Conservation (phyloP, 1,284 basidiomycete genomes). For the Naganishia sp. region DNA sequence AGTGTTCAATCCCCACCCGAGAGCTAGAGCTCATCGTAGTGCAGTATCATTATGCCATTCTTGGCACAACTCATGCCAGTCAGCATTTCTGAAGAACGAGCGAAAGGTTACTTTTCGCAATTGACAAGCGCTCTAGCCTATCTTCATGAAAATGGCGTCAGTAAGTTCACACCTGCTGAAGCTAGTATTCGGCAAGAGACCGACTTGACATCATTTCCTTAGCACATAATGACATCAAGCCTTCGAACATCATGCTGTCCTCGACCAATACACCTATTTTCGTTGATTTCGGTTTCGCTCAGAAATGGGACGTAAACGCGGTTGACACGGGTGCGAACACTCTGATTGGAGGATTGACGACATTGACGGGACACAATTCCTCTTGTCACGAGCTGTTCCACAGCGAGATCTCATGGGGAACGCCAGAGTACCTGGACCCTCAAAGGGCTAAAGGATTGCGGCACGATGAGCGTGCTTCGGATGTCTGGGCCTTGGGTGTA, state of each 20-base stretch:
- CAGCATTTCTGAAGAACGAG: slow-evolving; percentile 72
- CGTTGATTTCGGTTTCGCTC: slow-evolving; percentile 90
- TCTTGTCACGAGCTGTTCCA: slow-evolving; percentile 63
- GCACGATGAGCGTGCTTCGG: slow-evolving; percentile 88
- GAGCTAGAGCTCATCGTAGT: slow-evolving; percentile 17
- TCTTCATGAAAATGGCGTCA: slow-evolving; percentile 79
- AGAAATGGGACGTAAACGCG: slow-evolving; percentile 58
- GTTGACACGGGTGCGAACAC: slow-evolving; percentile 19
- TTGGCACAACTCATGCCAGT: slow-evolving; percentile 77
- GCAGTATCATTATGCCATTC: slow-evolving; percentile 52
- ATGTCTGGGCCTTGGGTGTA: slow-evolving; percentile 85
- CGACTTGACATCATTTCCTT: neutral
- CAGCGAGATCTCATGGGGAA: slow-evolving; percentile 80
- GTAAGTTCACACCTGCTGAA: slow-evolving; percentile 8
- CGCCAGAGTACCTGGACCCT: slow-evolving; percentile 64
- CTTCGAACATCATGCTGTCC: slow-evolving; percentile 82
- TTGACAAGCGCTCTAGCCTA: slow-evolving; percentile 86
- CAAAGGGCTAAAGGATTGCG: slow-evolving; percentile 78
- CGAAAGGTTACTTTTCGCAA: slow-evolving; percentile 79
- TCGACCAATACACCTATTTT: slow-evolving; percentile 72
- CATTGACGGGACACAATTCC: slow-evolving; percentile 11
- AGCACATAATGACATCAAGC: slow-evolving; percentile 94
- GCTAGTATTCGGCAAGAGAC: neutral
- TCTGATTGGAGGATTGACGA: slow-evolving; percentile 13
- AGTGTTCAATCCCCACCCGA: slow-evolving; percentile 47